A percentile compares a stretch with the other conserved stretches of the same genome.
phyloP scores from a whole-genome alignment of 164 flowering plant genomes.

The Sedum album region DNA sequence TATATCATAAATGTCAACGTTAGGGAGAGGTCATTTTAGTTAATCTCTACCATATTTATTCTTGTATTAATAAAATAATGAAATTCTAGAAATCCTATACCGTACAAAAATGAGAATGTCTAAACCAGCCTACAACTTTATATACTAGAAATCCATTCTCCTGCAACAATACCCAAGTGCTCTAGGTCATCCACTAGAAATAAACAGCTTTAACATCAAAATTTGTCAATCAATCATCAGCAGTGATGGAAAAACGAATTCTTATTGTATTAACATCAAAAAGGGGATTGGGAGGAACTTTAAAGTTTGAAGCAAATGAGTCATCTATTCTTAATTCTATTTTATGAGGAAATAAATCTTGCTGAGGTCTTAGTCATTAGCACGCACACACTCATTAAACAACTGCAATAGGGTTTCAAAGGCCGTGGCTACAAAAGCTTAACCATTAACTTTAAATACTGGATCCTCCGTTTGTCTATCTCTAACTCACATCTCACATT shows the following conservation, averaged over 20 bases:
- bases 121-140: not conserved
- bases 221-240: not conserved
- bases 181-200: not conserved
- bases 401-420: not conserved
- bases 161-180: not conserved
- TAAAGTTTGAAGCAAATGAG: not conserved
- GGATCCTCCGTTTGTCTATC: not conserved
- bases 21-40: not conserved
- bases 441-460: not conserved
- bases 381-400: not conserved
- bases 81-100: not conserved
- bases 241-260: not conserved
- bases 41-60: not conserved
- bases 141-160: not conserved
- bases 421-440: not conserved
- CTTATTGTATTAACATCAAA: not conserved
- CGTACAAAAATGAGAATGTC: not conserved
- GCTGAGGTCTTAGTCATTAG: slow-evolving; percentile 1
- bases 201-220: not conserved
- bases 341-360: not conserved
- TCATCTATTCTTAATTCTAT: not conserved
- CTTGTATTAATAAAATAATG: not conserved
- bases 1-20: not conserved
- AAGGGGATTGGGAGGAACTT: not conserved
- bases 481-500: not conserved